Evolutionary conservation across 2,329 filamentous ascomycete genomes (phyloP), one percentile per base, ranked within the genome.

Genomic region (Helicocarpus griseus): DNA sequence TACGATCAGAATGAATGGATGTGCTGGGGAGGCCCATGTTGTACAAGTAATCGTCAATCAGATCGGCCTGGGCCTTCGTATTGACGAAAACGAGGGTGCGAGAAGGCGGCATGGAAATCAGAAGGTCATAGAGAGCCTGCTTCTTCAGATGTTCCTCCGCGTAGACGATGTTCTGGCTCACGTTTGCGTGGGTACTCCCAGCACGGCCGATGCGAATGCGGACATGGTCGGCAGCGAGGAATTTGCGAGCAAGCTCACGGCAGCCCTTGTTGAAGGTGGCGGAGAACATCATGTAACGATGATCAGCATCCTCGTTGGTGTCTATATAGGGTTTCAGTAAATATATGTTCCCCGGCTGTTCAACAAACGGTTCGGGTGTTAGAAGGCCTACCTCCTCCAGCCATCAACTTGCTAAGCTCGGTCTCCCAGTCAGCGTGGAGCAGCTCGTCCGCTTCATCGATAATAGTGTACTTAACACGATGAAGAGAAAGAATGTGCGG

Each of bases 401-500:
- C 76, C 67, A 97, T 82, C 53, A 97, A 86, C 61, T 81, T 82
- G 40, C 77, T 76, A 54, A 97, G 77, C 3, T 90, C 82, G 0
- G 82, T 77, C 36, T 85, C 78, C 88, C 93, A 97, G 61, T 90
- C 87, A 1, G 75, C 65, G 0, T 85, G 76, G 0, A 98, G 78
- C 77, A 98, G 84, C 72, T 98, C 91, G 63, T 98, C 93, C 0
- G 93, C 93, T 65, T 98, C 93, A 54, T 97, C 93, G 56, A 98
- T 83, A 57, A 97, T 80, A 57, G 80, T 82, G 68, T 75, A 82
- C 54, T 76, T 79, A 49, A 56, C 31, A 36, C 53, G 48, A 31
- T 54, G 55, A 24, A 60, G 49, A n/a, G 52, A 54, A 39, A 59
- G 29, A 14, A 58, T 36, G 14, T 82, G 68, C 0, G 83, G 80